A percentile compares a stretch with the other conserved stretches of the same genome.
These are phyloP conservation scores for Leccinum disarticulatum DNA, from an alignment of 768 basidiomycete genomes.

Conservation along the genomic window DNA sequence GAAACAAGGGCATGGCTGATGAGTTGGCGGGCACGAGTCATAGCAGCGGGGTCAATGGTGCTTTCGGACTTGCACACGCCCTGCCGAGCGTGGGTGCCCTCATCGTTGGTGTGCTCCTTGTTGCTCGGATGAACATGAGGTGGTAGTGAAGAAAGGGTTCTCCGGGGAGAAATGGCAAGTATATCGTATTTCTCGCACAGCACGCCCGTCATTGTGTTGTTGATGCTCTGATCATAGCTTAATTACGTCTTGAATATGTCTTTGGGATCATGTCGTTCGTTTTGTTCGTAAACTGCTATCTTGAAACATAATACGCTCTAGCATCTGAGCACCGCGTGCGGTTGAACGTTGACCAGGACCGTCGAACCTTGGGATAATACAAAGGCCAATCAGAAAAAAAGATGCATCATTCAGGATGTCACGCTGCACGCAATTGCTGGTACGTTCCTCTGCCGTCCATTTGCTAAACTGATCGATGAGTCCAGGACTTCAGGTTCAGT, in stretches of 20 bases:
- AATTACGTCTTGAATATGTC: not conserved
- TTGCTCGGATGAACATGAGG: constrained; percentile 6
- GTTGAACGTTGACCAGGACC: too few relatives aligned
- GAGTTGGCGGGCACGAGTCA: constrained; percentile 10
- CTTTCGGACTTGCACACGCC: constrained; percentile 10
- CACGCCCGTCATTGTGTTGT: not conserved
- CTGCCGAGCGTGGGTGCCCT: constrained; percentile 13
- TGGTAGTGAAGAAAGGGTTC: not conserved
- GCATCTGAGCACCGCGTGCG: too few relatives aligned
- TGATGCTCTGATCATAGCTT: not conserved
- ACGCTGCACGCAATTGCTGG: too few relatives aligned
- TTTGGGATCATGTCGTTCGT: not conserved
- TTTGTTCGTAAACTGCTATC: not conserved
- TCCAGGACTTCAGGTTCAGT: too few relatives aligned
- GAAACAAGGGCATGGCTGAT: constrained; percentile 37
- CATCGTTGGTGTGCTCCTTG: constrained; percentile 15
- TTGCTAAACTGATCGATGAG: too few relatives aligned
- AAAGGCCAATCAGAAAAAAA: too few relatives aligned
- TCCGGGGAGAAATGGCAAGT: not conserved
- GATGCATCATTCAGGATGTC: too few relatives aligned
- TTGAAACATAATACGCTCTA: not conserved
- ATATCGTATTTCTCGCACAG: not conserved
- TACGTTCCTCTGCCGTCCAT: too few relatives aligned
- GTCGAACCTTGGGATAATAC: too few relatives aligned
- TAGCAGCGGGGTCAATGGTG: not conserved